Evolutionary conservation across 208 protist species (phyloP), one percentile per base, ranked within the genome.

Genomic region (Leptomonas pyrrhocoris): DNA sequence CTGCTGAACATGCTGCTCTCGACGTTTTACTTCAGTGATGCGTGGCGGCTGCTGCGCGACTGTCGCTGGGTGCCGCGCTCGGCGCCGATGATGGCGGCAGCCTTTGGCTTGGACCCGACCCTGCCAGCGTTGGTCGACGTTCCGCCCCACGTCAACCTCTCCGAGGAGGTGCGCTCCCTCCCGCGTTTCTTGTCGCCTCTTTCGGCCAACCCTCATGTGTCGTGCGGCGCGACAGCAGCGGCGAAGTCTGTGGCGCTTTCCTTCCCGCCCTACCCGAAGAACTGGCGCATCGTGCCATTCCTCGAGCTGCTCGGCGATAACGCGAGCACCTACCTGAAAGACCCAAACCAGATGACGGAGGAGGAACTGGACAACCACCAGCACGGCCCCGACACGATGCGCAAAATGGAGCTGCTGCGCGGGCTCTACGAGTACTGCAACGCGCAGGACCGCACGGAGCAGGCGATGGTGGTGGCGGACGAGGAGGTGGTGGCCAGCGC

Each of bases 401-500:
- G 88, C 40, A 96, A 93, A 74, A 69, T 93, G 68, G 91, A 96
- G 80, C 73, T 94, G 42, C 69, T 96, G 65, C 85, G 83, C 30
- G 61, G 83, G 28, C 40, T 94, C 27, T 81, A 88, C 63, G 89
- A 94, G 73, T 96, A 85, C 74, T 96, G 88, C 84, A 90, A 94
- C 51, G 77, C 84, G 40, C 90, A 93, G 63, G 86, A 95, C 69
- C 64, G 80, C 19, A 50, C 67, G 2, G 88, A 95, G 77, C 81
- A 85, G 55, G 59, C 67, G 51, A 83, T 91, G 83, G 73, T 90
- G 18, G 74, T 77, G 28, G 77, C 54, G 7, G 78, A 85, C 51
- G 58, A 13, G 12, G 56, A 53, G 6, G 73, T 69, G 9, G 46
- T 73, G 0, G 43, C 66, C 19, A 65, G 38, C 34, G 64, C 68